phyloP scores from a whole-genome alignment of 768 basidiomycete genomes.

The Guyanaporus albipodus region DNA sequence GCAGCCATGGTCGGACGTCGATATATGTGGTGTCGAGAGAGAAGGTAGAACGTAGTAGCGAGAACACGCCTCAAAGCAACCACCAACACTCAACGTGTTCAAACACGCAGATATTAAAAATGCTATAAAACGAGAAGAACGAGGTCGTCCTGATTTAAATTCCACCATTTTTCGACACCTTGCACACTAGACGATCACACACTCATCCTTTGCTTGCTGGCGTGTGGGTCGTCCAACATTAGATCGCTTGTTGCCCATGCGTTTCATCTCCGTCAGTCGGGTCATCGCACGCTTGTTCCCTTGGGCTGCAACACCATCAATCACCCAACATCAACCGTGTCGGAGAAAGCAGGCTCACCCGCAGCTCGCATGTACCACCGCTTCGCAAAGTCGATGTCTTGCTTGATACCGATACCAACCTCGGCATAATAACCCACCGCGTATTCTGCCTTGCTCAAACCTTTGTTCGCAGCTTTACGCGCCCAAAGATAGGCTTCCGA shows the following conservation, averaged over 20 bases:
- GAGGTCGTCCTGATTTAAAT: slow-evolving; percentile 7
- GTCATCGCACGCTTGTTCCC: slow-evolving; percentile 98
- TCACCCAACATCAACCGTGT: not conserved
- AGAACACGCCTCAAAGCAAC: no score
- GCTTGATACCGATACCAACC: slow-evolving; percentile 95
- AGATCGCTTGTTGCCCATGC: slow-evolving; percentile 73
- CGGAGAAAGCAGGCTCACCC: slow-evolving; percentile 49
- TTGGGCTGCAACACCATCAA: slow-evolving; percentile 59
- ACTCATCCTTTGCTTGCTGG: slow-evolving; percentile 91
- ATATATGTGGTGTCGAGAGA: slow-evolving; percentile 6
- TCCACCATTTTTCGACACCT: slow-evolving; percentile 3
- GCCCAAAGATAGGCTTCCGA: slow-evolving; percentile 99
- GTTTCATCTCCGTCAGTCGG: slow-evolving; percentile 92
- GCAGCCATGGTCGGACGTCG: slow-evolving; percentile 21
- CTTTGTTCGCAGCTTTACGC: slow-evolving; percentile 92
- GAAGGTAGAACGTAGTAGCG: slow-evolving; percentile 7
- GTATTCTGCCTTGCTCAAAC: slow-evolving; percentile 94
- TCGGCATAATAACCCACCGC: slow-evolving; percentile 99
- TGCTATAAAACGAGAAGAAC: not conserved
- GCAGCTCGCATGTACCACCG: slow-evolving; percentile 99
- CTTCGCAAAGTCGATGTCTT: slow-evolving; percentile 93
- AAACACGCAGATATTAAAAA: slow-evolving; percentile 15
- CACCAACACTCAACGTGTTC: slow-evolving; percentile 1
- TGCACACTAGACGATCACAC: slow-evolving; percentile 69
- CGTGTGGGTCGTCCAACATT: slow-evolving; percentile 84